Base-by-base conservation (phyloP, 2,329 filamentous ascomycete species). In the Xylaria sp. region DNA sequence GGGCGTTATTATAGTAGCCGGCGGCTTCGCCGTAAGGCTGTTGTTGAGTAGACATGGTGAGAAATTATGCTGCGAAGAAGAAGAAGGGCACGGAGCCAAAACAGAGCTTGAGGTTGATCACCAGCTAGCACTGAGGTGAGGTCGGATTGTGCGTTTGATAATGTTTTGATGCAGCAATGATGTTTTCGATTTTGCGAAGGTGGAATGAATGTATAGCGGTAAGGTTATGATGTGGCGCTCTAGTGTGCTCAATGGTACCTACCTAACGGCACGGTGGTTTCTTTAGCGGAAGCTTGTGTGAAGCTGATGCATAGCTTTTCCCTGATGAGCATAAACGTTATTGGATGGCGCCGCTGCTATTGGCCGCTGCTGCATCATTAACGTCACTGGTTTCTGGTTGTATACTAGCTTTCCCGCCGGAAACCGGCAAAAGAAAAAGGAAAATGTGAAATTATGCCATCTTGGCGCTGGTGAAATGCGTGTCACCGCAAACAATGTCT, bases 1-100 rank as follows among this genome's bases (percentile, higher is more conserved):
- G 70, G 43, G n/a, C 20, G 25, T 67, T 28, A 25, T 73, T 72
- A 65, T 72, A 76, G 52, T 76, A 76, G 41, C 68, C 59, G 46
- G 66, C 66, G 32, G 72, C 74, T 57, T 73, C 72, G 63, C 75
- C 74, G 45, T 67, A 15, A 52, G 67, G 64, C 53, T 39, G 50
- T 30, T 66, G 67, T 55, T 70, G 59, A 53, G 45, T 48, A 45
- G 68, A 61, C 70, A 72, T 72, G 3, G 18, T 50, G 39, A 20
- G 12, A 39, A 23, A n/a, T 12, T 34, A 25, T n/a, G 25, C 30
- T 46, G 41, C 30, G 30, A 23, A 4, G 32, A 62, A 55, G 57
- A 50, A 30, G 39, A 61, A 23, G n/a, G 12, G 45, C 39, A 41
- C 7, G 30, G 15, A 39, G 46, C 59, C 25, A 43, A 13, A n/a